Evolutionary conservation across 305 asterid species (phyloP).

Genomic region (Fraxinus greggii): DNA sequence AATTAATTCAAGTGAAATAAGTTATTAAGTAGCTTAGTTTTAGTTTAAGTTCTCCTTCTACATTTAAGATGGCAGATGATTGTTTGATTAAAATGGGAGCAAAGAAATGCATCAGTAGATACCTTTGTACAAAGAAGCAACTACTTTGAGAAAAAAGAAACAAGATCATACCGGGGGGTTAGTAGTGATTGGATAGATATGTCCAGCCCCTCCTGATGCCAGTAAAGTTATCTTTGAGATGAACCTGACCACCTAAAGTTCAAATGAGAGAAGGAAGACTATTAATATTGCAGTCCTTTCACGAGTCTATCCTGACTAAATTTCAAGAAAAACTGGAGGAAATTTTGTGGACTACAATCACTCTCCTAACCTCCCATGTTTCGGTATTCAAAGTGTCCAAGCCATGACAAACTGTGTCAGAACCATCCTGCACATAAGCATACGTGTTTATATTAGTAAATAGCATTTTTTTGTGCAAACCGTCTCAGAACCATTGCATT

Average conservation of each 20-base stretch:
- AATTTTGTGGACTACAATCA: slow-evolving; percentile 14
- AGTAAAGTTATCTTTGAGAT: slow-evolving; percentile 88
- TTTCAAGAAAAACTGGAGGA: neutral
- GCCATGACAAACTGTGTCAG: slow-evolving; percentile 76
- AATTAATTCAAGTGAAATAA: neutral
- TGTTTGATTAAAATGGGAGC: neutral
- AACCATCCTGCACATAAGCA: slow-evolving; percentile 65
- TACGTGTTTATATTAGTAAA: slow-evolving; percentile 23
- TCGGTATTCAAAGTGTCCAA: slow-evolving; percentile 82
- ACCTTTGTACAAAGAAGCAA: neutral
- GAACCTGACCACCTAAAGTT: slow-evolving; percentile 78
- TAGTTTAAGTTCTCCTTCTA: neutral
- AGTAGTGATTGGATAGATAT: slow-evolving; percentile 28
- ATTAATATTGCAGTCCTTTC: slow-evolving; percentile 5
- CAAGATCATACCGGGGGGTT: neutral
- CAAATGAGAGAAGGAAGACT: slow-evolving; percentile 13
- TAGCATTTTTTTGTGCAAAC: neutral
- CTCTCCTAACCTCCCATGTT: slow-evolving; percentile 63
- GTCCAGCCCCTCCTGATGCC: slow-evolving; percentile 99
- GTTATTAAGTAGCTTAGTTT: neutral
- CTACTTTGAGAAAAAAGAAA: neutral
- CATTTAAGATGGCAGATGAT: neutral
- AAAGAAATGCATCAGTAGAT: neutral
- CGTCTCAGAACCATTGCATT: neutral
- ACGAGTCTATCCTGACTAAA: slow-evolving; percentile 8